Evolutionary conservation across 1,139 yeast species (phyloP), one percentile per base, ranked within the genome.

Genomic region (Candida sp.): DNA sequence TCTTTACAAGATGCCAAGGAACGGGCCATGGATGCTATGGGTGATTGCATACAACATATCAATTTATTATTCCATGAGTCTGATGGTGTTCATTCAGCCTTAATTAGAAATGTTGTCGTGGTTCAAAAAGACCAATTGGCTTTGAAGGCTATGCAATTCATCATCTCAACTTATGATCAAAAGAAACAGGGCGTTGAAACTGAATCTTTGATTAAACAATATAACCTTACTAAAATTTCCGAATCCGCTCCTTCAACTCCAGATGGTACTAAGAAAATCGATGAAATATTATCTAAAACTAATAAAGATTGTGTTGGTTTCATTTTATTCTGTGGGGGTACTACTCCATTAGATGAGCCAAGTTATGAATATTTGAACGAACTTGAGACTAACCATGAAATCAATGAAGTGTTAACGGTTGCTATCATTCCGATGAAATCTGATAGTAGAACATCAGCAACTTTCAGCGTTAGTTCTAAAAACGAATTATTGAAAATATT

Each of bases 31-130:
- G 76, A 82, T 42, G 76, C 84, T 12, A 79, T 89, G 68, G 97
- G 97, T 38, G 97, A 90, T 54, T 77, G 87, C 46, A 84, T 90
- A 43, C 84, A 90, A 34, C 93, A 90, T 59, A 81, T 91, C 45
- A 90, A 91, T 62, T 95, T 86, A 33, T 68, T 85, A 23, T 88
- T 82, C 58, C 77, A 78, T 15, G 70, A 61, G 25, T 68, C 67
- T 22, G 79, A 75, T 41, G 85, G 84, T 27, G 74, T 90, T 6
- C 96, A 89, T 61, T 97, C 97, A 2, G 79, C 87, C 22, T 73
- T 87, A 42, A 78, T 84, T 44, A 80, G 84, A 48, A 79, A 81
- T 50, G 79, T 81, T 39, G 82, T 88, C n/a, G 79, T 84, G 42
- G 82, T 85, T 5, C 89, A 87, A 53, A 75, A 74, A 47, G 67